Conservation (phyloP, 345 rosid genomes). For the Trapa incisa region DNA sequence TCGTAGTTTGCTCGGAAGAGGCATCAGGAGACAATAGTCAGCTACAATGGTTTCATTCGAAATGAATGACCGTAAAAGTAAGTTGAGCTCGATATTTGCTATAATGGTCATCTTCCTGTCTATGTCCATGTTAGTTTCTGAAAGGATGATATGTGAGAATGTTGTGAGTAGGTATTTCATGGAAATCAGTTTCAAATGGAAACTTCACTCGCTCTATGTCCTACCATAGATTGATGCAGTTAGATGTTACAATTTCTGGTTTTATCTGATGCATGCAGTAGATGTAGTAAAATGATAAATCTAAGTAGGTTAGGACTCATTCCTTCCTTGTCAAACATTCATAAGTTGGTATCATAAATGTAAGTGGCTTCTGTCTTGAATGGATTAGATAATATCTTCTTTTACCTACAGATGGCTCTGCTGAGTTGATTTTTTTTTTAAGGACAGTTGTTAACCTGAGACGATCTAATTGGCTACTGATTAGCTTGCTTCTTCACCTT, state of each 20-base stretch:
- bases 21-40: neutral
- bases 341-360: neutral
- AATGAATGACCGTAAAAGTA: conserved; percentile 30
- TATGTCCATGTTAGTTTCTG: neutral
- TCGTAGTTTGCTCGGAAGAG: neutral
- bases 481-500: neutral
- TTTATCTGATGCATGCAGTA: neutral
- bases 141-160: too few species aligned
- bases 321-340: neutral
- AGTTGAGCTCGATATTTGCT: conserved; percentile 3
- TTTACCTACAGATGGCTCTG: neutral
- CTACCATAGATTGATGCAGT: neutral
- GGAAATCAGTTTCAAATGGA: neutral
- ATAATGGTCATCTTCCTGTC: too few species aligned
- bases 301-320: neutral
- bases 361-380: neutral
- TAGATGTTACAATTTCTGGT: too few species aligned
- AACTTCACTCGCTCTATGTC: neutral
- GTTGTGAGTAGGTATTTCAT: neutral
- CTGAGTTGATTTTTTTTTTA: neutral
- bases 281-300: neutral
- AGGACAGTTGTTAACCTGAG: neutral
- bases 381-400: neutral
- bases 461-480: neutral
- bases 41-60: conserved; percentile 24